Conservation (phyloP, 108 stramenopile genomes). For the Nannochloropsis granulata region DNA sequence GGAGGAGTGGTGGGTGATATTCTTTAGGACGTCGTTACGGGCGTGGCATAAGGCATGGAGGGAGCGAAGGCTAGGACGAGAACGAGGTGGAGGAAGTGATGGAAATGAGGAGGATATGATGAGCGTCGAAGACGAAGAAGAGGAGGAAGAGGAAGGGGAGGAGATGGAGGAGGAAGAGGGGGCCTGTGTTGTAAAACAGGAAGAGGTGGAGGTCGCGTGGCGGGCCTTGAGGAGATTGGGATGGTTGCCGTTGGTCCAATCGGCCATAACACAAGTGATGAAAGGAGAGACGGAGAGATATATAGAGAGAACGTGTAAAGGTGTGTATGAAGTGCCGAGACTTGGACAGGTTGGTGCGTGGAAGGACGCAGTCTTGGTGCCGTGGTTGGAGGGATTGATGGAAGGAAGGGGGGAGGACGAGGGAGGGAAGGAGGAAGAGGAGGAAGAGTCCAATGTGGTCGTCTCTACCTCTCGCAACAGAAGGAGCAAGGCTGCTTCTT, state of each 20-base stretch:
- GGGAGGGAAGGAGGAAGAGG: neutral
- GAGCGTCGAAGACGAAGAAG: neutral
- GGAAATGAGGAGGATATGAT: neutral
- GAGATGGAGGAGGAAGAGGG: neutral
- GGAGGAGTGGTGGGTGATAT: neutral
- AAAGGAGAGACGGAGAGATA: conserved; percentile 4
- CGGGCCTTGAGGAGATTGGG: neutral
- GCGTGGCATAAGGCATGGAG: neutral
- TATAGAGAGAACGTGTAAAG: conserved; percentile 11
- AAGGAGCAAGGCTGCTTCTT: too few species aligned
- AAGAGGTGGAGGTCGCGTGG: conserved; percentile 13
- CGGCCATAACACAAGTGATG: neutral
- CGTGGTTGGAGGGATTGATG: conserved; percentile 1
- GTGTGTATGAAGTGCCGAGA: conserved; percentile 10
- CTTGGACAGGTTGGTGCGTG: conserved; percentile 2
- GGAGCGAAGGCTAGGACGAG: neutral
- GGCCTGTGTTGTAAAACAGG: neutral
- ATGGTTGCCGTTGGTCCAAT: conserved; percentile 19
- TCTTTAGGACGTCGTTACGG: neutral
- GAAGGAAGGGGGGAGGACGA: neutral
- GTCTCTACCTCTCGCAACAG: too few species aligned
- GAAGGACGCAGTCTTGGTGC: conserved; percentile 16
- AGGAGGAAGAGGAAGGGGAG: neutral
- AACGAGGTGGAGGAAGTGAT: neutral
- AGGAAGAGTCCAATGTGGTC: too few species aligned